Percentiles rank a stretch among this genome's conserved stretches.
These are phyloP conservation scores for Talaromyces sp. DNA, from an alignment of 2,329 filamentous ascomycete genomes.

Conservation along the genomic window DNA sequence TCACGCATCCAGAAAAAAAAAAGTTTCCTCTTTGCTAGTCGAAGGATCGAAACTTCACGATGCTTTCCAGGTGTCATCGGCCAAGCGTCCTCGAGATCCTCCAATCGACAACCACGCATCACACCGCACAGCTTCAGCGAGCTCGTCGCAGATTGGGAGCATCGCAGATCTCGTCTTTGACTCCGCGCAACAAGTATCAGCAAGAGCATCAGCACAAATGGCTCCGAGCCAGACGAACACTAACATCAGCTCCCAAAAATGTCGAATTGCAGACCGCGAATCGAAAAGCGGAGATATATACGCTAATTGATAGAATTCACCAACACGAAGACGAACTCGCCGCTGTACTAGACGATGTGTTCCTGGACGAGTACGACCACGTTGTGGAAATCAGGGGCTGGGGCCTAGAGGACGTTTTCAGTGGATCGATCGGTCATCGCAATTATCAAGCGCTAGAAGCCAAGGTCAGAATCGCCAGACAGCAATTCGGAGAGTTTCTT, in stretches of 20 bases:
- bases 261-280: slow-evolving; percentile 14
- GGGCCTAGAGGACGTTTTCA: slow-evolving; percentile 23
- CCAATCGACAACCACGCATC: slow-evolving; percentile 13
- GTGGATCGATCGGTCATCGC: slow-evolving; percentile 24
- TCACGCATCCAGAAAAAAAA: neutral
- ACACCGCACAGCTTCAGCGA: slow-evolving; percentile 1
- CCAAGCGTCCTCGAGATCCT: slow-evolving; percentile 23
- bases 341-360: slow-evolving; percentile 29
- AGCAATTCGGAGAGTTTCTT: slow-evolving; percentile 70
- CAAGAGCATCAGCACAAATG: slow-evolving; percentile 2
- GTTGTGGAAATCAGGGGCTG: slow-evolving; percentile 19
- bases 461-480: slow-evolving; percentile 63
- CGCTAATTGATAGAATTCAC: slow-evolving; percentile 32
- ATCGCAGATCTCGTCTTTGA: slow-evolving; percentile 5
- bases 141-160: slow-evolving; percentile 13
- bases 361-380: slow-evolving; percentile 22
- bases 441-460: slow-evolving; percentile 27
- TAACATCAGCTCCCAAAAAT: slow-evolving; percentile 19
- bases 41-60: slow-evolving; percentile 18
- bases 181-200: neutral
- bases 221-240: slow-evolving; percentile 12
- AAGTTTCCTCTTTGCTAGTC: slow-evolving; percentile 3
- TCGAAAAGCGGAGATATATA: slow-evolving; percentile 27
- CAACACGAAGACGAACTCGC: slow-evolving; percentile 29
- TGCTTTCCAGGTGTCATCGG: slow-evolving; percentile 30